Percentiles rank a stretch among this genome's conserved stretches.
These are phyloP conservation scores for Didymellaceae sp. DNA, from an alignment of 2,329 filamentous ascomycete genomes.

Conservation along the genomic window DNA sequence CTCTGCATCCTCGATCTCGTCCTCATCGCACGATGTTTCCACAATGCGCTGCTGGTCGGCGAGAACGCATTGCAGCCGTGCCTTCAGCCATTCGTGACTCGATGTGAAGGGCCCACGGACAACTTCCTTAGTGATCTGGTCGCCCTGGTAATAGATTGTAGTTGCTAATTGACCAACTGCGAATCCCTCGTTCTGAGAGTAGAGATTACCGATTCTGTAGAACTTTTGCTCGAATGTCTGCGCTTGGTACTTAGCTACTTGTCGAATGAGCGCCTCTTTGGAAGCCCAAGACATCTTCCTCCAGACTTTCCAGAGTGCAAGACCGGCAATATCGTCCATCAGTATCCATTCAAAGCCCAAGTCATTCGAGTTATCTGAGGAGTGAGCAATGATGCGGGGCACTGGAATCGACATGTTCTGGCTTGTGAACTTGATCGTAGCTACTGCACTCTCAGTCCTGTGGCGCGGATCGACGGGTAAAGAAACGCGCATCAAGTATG, in stretches of 20 bases:
- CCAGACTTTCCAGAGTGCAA: conserved; percentile 5
- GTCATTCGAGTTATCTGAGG: conserved; percentile 1
- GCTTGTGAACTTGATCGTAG: conserved; percentile 27
- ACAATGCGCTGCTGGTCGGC: conserved; percentile 5
- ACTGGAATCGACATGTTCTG: conserved; percentile 18
- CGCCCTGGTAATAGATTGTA: not conserved
- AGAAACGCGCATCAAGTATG: conserved; percentile 37
- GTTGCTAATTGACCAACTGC: not conserved
- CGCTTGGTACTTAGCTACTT: not conserved
- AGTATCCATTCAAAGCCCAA: conserved; percentile 18
- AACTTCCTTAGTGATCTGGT: not conserved
- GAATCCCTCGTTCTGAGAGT: not conserved
- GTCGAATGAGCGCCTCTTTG: conserved; percentile 4
- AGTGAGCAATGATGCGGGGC: conserved; percentile 2
- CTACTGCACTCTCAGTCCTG: conserved; percentile 27
- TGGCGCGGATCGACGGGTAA: conserved; percentile 27
- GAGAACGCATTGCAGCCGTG: conserved; percentile 3
- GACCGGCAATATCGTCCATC: conserved; percentile 2
- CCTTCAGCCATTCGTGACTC: conserved; percentile 8
- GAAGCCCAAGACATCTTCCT: conserved; percentile 8
- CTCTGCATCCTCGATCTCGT: conserved; percentile 19
- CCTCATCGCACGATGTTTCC: conserved; percentile 10
- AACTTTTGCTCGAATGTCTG: not conserved
- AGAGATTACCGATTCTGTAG: conserved; percentile 2
- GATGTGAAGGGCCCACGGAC: conserved; percentile 4